Conservation (phyloP, 768 basidiomycete species). For the Rhizopogon sp. region DNA sequence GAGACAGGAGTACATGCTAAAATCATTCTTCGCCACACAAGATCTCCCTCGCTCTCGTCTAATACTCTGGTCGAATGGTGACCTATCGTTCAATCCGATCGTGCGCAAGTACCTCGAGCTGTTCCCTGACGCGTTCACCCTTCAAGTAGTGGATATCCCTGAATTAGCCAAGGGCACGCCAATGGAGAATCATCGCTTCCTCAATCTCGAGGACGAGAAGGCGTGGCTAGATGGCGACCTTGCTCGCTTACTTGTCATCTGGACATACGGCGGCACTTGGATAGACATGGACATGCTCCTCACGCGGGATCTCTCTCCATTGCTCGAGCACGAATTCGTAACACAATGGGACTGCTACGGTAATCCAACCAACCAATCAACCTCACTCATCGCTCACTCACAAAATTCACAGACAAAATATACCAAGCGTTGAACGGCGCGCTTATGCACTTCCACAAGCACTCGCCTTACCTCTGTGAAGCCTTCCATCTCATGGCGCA, state of each 20-base stretch:
- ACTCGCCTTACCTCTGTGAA: constrained; percentile 96
- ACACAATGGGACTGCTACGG: constrained; percentile 99
- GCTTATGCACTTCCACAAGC: constrained; percentile 84
- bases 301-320: constrained; percentile 78
- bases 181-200: constrained; percentile 56
- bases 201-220: constrained; percentile 63
- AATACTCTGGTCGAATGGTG: constrained; percentile 90
- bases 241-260: constrained; percentile 79
- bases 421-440: constrained; percentile 88
- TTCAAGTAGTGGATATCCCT: constrained; percentile 64
- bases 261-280: constrained; percentile 92
- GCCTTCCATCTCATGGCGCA: constrained; percentile 88
- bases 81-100: constrained; percentile 51
- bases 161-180: constrained; percentile 70
- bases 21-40: constrained; percentile 93
- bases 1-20: constrained; percentile 86
- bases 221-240: constrained; percentile 97
- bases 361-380: constrained; percentile 23
- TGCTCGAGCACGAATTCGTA: constrained; percentile 92
- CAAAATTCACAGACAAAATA: constrained; percentile 49
- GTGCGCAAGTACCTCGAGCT: constrained; percentile 53
- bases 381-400: background rate
- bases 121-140: constrained; percentile 67
- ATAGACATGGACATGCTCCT: constrained; percentile 95
- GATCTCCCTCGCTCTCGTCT: constrained; percentile 59